Evolutionary conservation across 2,329 filamentous ascomycete species (phyloP), one percentile per base, ranked within the genome.

Genomic region (Penicillium sp.): DNA sequence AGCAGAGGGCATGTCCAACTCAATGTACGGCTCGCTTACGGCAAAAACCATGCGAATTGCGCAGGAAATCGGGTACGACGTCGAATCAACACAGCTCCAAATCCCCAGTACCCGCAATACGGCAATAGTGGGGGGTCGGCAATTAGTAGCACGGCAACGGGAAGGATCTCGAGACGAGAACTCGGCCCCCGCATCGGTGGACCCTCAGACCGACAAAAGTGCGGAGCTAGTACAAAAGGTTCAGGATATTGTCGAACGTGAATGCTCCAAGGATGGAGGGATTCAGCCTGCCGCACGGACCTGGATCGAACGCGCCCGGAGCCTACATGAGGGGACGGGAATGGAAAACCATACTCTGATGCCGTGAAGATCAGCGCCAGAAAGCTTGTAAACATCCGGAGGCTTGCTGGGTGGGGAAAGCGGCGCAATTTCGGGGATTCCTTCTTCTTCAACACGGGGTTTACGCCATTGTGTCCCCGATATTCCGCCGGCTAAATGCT

Each of bases 61-160:
- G 0, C 78, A 79, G 31, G 87, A 90, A 56, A 85, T 91, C 61
- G 90, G 90, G 2, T 96, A 88, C 81, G 76, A 81, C 5, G 82
- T 90, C 1, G 91, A 98, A 74, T 90, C 84, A 61, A 93, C 96
- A 67, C 87, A 95, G 80, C 75, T 99, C 66, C 82, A 93, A 46
- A 98, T 99, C 60, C 95, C 95, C 1, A 96, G 90, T 72, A 97
- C 93, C 39, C 82, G 95, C 60, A 98, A 98, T 73, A 86, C 88
- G 19, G 91, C 88, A 1, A 79, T 99, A 29, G 71, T 98, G 42
- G 93, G 93, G 4, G 82, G 90, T 31, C 75, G 69, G 44, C 65
- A 66, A 49, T 54, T 49, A 29, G 50, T 63, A 50, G 39, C 58
- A 16, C 46, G 59, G 45, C 46, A 57, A 44, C 61, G 65, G 62